Percentiles rank a stretch among this genome's conserved stretches.
Evolutionary conservation across 306 rosid species (phyloP).

Genomic region (Mimosa pudica): DNA sequence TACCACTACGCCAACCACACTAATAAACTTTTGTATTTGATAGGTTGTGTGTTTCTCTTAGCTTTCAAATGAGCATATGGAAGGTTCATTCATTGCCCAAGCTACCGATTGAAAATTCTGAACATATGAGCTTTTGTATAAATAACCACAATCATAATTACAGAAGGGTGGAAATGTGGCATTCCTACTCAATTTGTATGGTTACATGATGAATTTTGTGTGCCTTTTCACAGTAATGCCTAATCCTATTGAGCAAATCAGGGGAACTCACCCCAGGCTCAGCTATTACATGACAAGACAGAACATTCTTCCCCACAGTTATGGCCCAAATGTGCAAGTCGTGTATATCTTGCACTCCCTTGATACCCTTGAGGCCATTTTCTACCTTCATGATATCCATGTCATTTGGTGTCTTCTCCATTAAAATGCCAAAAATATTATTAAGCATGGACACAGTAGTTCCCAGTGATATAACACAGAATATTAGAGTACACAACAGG

Average conservation of each 20-base stretch:
- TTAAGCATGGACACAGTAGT: constrained; percentile 73
- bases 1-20: no score
- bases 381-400: constrained; percentile 57
- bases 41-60: not conserved
- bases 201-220: constrained; percentile 75
- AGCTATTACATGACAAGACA: constrained; percentile 73
- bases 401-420: constrained; percentile 71
- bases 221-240: constrained; percentile 56
- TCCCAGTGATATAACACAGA: constrained; percentile 67
- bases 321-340: constrained; percentile 91
- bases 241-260: constrained; percentile 54
- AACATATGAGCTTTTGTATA: no score
- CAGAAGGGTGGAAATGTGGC: constrained; percentile 1
- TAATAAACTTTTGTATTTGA: no score
- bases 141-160: not conserved
- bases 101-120: not conserved
- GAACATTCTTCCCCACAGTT: constrained; percentile 70
- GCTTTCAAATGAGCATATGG: not conserved
- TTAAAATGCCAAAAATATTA: constrained; percentile 64
- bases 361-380: constrained; percentile 58
- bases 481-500: constrained; percentile 72
- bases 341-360: constrained; percentile 71
- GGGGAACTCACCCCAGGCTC: constrained; percentile 56
- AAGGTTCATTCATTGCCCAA: not conserved
- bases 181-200: constrained; percentile 67